Percentiles rank a stretch among this genome's conserved stretches.
These are phyloP conservation scores for Rosa hybrid DNA, from an alignment of 331 rosid genomes.

Conservation along the genomic window DNA sequence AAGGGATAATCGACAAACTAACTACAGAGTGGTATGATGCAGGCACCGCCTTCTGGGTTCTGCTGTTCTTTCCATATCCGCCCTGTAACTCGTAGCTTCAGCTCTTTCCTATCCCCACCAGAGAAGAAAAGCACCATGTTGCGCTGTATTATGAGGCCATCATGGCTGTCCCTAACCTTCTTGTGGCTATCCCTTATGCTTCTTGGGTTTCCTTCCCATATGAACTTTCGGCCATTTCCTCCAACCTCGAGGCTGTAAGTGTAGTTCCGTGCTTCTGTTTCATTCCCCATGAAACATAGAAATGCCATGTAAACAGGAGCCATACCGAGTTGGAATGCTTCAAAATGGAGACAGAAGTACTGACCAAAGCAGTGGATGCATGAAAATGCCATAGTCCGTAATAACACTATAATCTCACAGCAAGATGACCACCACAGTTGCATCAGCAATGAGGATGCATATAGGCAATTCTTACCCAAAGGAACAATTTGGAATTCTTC, in stretches of 20 bases:
- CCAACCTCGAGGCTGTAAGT: conserved; percentile 73
- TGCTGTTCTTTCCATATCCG: conserved; percentile 78
- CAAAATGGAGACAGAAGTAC: conserved; percentile 81
- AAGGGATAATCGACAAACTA: conserved; percentile 29
- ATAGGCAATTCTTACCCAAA: no score
- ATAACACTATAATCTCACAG: no score
- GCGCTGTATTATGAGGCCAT: conserved; percentile 69
- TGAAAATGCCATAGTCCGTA: no score
- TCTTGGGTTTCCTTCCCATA: conserved; percentile 62
- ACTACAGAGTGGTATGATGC: conserved; percentile 57
- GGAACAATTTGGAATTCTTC: no score
- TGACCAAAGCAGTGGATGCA: conserved; percentile 68
- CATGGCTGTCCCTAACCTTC: conserved; percentile 76
- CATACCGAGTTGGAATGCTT: conserved; percentile 81
- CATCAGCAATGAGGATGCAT: no score
- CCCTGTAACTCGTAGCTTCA: conserved; percentile 72
- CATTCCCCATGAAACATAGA: conserved; percentile 80
- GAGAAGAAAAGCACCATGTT: conserved; percentile 78
- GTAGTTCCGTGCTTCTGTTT: conserved; percentile 63
- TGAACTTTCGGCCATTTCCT: conserved; percentile 59
- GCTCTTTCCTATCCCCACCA: conserved; percentile 73
- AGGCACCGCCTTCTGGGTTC: conserved; percentile 58
- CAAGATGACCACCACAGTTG: no score
- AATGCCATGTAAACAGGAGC: conserved; percentile 83
- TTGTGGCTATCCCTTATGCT: conserved; percentile 74